Conservation (phyloP, 139 green algal species). For the Picochlorum sp. region DNA sequence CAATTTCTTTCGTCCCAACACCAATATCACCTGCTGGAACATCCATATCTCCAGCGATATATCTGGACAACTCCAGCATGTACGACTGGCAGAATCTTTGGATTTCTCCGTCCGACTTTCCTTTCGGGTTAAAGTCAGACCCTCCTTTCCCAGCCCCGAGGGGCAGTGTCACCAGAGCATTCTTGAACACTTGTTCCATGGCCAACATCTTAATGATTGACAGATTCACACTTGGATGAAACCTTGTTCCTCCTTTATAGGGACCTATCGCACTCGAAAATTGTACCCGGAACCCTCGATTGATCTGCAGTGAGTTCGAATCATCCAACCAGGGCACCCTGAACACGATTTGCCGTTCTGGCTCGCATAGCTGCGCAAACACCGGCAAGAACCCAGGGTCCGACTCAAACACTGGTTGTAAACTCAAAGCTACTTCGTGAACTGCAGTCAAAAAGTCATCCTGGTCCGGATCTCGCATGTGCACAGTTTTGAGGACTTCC, state of each 20-base stretch:
- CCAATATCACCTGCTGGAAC: slow-evolving; percentile 79
- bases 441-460: slow-evolving; percentile 54
- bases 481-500: slow-evolving; percentile 25
- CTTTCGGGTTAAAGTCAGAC: slow-evolving; percentile 75
- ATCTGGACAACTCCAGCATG: slow-evolving; percentile 61
- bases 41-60: slow-evolving; percentile 44
- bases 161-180: slow-evolving; percentile 65
- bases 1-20: slow-evolving; percentile 59
- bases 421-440: slow-evolving; percentile 10
- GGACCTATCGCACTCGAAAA: slow-evolving; percentile 66
- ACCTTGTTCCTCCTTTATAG: slow-evolving; percentile 77
- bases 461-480: slow-evolving; percentile 37
- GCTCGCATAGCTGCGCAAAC: slow-evolving; percentile 40
- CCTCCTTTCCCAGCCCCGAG: slow-evolving; percentile 76
- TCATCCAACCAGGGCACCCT: slow-evolving; percentile 59
- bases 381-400: slow-evolving; percentile 37
- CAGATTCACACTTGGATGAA: slow-evolving; percentile 68
- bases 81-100: slow-evolving; percentile 66
- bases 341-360: slow-evolving; percentile 45
- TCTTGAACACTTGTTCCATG: slow-evolving; percentile 62
- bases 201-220: slow-evolving; percentile 74
- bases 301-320: slow-evolving; percentile 41
- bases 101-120: slow-evolving; percentile 45
- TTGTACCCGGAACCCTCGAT: slow-evolving; percentile 70
- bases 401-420: slow-evolving; percentile 50